Evolutionary conservation across 164 flowering plant species (phyloP), one percentile per base, ranked within the genome.

Genomic region (Echeveria elegans): DNA sequence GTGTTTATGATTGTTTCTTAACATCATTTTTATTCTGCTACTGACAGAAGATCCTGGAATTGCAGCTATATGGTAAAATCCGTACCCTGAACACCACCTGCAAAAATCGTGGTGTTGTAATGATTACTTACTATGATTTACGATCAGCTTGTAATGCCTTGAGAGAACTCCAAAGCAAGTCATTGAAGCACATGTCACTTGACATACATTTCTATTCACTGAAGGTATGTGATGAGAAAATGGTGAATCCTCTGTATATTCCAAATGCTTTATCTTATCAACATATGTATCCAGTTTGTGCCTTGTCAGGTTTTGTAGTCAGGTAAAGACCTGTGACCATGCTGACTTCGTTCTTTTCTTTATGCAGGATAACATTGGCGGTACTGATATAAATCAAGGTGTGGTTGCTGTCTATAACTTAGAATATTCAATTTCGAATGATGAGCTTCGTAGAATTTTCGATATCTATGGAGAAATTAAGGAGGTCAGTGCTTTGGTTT

Each of bases 91-190:
- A 86, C 75, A 88, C 90, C 11, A 84, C 85, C 2, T 85, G 89
- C 82, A 88, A 86, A 74, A 85, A 85, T 73, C 80, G 86, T 70
- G 90, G 94, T 29, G 81, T 86, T 77, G 86, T 88, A 12, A 88
- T 88, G 85, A 79, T 88, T 41, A 85, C 90, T 34, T 88, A 86
- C 70, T 85, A 82, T 78, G 70, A 68, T 41, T 75, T 88, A 69
- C 76, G 94, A 70, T 86, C 90, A 32, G 85, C 94, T 48, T 66
- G 80, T 37, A 80, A 74, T 78, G 90, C 94, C 31, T 76, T 88
- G 86, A 81, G 71, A 68, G 81, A 80, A 70, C 87, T 88, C 63
- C 94, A 88, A 66, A 82, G 79, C 77, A 85, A 82, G 68, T 83
- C 86, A 45, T 68, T 86, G 69, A 76, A 85, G 74, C 80, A 76